phyloP scores from a whole-genome alignment of 2,329 filamentous ascomycete genomes.

The Neodidymelliopsis sp. region DNA sequence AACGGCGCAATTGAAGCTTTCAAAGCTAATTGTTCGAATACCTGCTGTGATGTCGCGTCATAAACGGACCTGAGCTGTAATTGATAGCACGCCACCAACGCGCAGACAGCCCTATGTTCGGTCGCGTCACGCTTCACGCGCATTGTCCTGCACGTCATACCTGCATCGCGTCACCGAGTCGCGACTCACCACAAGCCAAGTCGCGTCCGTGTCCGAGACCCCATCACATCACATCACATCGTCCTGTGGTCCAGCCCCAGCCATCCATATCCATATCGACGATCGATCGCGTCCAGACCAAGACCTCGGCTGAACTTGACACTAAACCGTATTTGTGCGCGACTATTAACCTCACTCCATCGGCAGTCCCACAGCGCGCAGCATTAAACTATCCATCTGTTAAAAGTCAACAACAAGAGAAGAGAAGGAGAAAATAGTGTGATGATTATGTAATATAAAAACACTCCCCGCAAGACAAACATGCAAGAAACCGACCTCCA shows the following conservation, averaged over 20 bases:
- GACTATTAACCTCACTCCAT: conserved; percentile 10
- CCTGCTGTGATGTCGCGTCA: background rate
- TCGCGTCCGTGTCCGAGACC: background rate
- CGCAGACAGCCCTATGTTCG: background rate
- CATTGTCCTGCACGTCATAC: conserved; percentile 4
- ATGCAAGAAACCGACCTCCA: conserved; percentile 45
- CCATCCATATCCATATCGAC: conserved; percentile 1
- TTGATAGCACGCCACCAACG: no score
- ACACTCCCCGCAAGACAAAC: background rate
- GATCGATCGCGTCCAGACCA: conserved; percentile 10
- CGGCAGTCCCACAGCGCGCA: background rate
- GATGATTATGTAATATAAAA: background rate
- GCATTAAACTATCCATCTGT: background rate
- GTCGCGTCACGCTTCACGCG: conserved; percentile 14
- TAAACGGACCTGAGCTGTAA: background rate
- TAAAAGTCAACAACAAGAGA: background rate
- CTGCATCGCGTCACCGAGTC: conserved; percentile 8
- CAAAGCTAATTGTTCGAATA: conserved; percentile 1
- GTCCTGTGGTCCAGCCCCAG: conserved; percentile 5
- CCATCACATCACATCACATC: conserved; percentile 4
- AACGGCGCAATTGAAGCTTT: conserved; percentile 30
- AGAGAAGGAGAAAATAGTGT: no score
- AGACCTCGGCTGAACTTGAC: conserved; percentile 15
- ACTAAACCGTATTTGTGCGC: conserved; percentile 10
- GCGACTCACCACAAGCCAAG: background rate